Conservation (phyloP, 208 protist species). For the Wallacemonas sp. region DNA sequence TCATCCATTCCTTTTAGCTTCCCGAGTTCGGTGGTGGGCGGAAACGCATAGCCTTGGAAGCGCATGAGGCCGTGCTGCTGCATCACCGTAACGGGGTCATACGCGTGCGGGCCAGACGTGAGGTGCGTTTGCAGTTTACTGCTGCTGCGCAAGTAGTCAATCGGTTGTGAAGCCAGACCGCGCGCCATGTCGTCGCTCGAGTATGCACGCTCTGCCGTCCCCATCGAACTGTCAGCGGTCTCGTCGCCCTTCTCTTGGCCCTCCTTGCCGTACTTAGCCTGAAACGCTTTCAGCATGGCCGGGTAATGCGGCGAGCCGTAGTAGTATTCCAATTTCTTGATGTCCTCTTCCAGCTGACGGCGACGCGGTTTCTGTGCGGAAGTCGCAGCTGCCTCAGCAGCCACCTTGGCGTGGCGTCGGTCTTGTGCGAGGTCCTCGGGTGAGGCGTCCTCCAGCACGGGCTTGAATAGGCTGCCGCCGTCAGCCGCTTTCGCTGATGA, state of each 20-base stretch:
- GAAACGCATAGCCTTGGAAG: slow-evolving; percentile 86
- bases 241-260: background rate
- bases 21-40: slow-evolving; percentile 70
- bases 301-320: slow-evolving; percentile 70
- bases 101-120: slow-evolving; percentile 58
- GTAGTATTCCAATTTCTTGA: slow-evolving; percentile 86
- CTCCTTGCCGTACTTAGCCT: slow-evolving; percentile 51
- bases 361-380: slow-evolving; percentile 12
- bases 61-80: slow-evolving; percentile 80
- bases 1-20: slow-evolving; percentile 62
- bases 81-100: slow-evolving; percentile 74
- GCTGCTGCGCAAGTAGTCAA: slow-evolving; percentile 76
- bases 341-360: slow-evolving; percentile 60
- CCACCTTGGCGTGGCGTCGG: slow-evolving; percentile 3
- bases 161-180: slow-evolving; percentile 66
- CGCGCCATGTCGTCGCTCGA: slow-evolving; percentile 48
- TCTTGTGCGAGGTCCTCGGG: slow-evolving; percentile 18
- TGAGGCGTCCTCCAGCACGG: slow-evolving; percentile 21
- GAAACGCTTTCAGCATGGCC: slow-evolving; percentile 61
- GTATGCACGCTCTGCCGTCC: slow-evolving; percentile 27
- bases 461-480: slow-evolving; percentile 26
- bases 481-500: slow-evolving; percentile 5
- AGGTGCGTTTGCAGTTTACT: slow-evolving; percentile 60
- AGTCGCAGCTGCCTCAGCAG: slow-evolving; percentile 15
- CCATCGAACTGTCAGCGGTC: background rate